Evolutionary conservation across 1,139 yeast species (phyloP).

Genomic region (Saccharomycopsis crataegensis): DNA sequence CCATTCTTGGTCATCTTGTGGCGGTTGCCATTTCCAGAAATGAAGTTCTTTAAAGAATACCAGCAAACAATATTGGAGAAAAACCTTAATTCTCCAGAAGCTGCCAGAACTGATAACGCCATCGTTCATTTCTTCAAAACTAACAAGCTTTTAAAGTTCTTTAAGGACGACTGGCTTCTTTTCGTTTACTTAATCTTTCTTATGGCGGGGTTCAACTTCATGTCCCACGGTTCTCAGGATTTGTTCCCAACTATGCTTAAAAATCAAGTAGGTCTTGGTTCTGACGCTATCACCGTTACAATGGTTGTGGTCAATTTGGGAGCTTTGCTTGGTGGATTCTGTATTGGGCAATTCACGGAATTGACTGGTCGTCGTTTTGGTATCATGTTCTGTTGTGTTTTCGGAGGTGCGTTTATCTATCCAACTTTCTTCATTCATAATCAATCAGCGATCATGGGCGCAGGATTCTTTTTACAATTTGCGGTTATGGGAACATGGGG

Average conservation of each 20-base stretch:
- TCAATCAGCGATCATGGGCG: conserved; percentile 32
- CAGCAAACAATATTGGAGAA: conserved; percentile 21
- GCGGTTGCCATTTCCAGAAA: conserved; percentile 36
- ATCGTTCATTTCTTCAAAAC: conserved; percentile 17
- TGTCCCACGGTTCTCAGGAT: conserved; percentile 39
- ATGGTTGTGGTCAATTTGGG: conserved; percentile 43
- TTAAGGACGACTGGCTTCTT: conserved; percentile 34
- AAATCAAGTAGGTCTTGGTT: conserved; percentile 31
- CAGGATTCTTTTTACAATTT: conserved; percentile 46
- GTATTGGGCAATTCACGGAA: conserved; percentile 40
- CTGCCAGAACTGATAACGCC: conserved; percentile 21
- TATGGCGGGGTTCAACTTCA: conserved; percentile 36
- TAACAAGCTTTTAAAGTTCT: conserved; percentile 21
- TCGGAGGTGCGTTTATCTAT: conserved; percentile 46
- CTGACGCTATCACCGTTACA: conserved; percentile 38
- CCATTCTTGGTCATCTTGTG: conserved; percentile 36
- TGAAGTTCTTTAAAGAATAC: conserved; percentile 28
- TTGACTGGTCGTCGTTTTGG: conserved; percentile 42
- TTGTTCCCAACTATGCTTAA: conserved; percentile 35
- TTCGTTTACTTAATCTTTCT: conserved; percentile 32
- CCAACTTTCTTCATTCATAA: conserved; percentile 40
- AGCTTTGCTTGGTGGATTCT: conserved; percentile 43
- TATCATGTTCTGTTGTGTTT: conserved; percentile 35
- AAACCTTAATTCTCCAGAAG: conserved; percentile 17
- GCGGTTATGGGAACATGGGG: conserved; percentile 56